A percentile compares a stretch with the other conserved stretches of the same genome.
Conservation (phyloP, 1,139 yeast genomes). For the Suhomyces kunorum region DNA sequence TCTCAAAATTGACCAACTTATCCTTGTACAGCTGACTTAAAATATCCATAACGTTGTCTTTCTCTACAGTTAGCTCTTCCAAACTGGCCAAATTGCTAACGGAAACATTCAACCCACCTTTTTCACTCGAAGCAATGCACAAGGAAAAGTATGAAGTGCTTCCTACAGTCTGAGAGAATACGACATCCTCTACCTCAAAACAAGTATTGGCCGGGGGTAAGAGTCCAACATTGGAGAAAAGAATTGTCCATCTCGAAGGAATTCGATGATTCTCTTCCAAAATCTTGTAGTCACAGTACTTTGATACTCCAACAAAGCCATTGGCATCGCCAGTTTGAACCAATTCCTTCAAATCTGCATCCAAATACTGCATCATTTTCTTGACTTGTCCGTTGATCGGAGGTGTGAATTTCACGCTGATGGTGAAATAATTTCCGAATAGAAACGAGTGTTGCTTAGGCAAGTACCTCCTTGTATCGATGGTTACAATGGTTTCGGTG, state of each 20-base stretch:
- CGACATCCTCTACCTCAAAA: slow-evolving; percentile 5
- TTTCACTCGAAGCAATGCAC: slow-evolving; percentile 3
- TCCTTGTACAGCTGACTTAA: neutral
- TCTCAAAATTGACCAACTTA: neutral
- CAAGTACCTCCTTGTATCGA: slow-evolving; percentile 17
- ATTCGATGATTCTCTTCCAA: slow-evolving; percentile 14
- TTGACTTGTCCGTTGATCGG: slow-evolving; percentile 14
- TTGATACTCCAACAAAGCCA: slow-evolving; percentile 9
- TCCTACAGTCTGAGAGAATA: slow-evolving; percentile 4
- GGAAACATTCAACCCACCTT: slow-evolving; percentile 8
- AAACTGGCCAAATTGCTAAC: slow-evolving; percentile 1
- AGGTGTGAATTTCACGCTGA: slow-evolving; percentile 18
- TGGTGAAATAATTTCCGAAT: slow-evolving; percentile 26
- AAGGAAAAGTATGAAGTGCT: neutral
- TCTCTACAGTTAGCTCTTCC: slow-evolving; percentile 3
- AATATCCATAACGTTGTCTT: slow-evolving; percentile 8
- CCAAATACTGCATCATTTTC: slow-evolving; percentile 1
- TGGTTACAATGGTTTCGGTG: slow-evolving; percentile 14
- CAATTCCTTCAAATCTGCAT: neutral
- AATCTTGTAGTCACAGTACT: slow-evolving; percentile 18
- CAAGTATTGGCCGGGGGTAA: slow-evolving; percentile 7
- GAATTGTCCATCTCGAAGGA: slow-evolving; percentile 19
- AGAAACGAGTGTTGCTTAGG: slow-evolving; percentile 16
- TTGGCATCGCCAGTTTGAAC: neutral
- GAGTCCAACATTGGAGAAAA: slow-evolving; percentile 26